Evolutionary conservation across 2,329 filamentous ascomycete species (phyloP), one percentile per base, ranked within the genome.

Genomic region (Fusarium sp.): DNA sequence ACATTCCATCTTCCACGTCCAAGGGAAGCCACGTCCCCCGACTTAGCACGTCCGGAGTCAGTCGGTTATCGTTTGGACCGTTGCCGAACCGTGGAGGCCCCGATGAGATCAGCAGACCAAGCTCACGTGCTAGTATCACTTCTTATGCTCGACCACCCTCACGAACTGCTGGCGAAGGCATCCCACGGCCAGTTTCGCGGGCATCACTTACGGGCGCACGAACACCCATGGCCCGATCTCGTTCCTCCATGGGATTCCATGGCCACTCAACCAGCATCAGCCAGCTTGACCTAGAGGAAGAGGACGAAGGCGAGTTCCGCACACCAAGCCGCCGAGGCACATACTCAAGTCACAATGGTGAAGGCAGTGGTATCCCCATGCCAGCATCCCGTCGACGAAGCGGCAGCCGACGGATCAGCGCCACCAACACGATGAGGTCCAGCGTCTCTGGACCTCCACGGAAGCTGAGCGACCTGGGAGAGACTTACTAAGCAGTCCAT

Each of bases 241-340:
- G 91, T 50, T 93, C 90, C 50, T 93, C 91, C 15, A 83, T 94
- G 69, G 88, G 88, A 58, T 87, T 90, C 56, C 86, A 89, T 68
- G 83, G 85, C 6, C 85, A 88, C 70, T 86, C 86, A 13, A 79
- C 85, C 51, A 89, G 86, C 74, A 83, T 89, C 75, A 86, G 85
- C 69, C 81, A 84, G 54, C 83, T 85, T 38, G 85, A 87, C 57
- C 82, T 82, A 33, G 77, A 80, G 30, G 81, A 83, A 63, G 78
- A 80, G 30, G 81, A 83, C 33, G 80, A 80, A 41, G 71, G 70
- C 38, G 80, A 82, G 12, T 73, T 80, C 31, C 81, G 82, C 30
- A 88, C 85, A n/a, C 85, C 86, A 2, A 88, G 85, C 73, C 82
- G 86, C 46, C 80, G 85, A 20, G 84, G 85, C 8, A 87, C 83